A percentile compares a stretch with the other conserved stretches of the same genome.
Conservation (phyloP, 495 filamentous ascomycete species). For the Tetracladium setigerum region DNA sequence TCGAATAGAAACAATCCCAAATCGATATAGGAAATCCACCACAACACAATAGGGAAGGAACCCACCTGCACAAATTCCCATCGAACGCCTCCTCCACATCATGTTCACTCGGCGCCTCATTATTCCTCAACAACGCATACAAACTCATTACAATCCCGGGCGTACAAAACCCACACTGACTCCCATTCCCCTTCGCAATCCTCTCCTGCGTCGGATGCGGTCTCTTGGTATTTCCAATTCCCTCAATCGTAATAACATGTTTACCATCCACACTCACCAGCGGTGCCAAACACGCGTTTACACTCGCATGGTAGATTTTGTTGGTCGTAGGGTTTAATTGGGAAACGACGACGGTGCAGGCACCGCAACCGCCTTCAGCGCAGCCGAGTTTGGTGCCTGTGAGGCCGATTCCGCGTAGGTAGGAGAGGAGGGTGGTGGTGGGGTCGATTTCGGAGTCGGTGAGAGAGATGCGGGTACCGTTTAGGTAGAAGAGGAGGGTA, state of each 20-base stretch:
- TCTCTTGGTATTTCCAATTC: slow-evolving; percentile 82
- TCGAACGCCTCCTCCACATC: slow-evolving; percentile 88
- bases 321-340: slow-evolving; percentile 89
- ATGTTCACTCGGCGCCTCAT: slow-evolving; percentile 56
- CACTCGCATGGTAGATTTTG: slow-evolving; percentile 67
- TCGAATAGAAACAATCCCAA: too few relatives aligned
- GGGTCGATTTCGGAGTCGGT: slow-evolving; percentile 53
- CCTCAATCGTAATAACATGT: slow-evolving; percentile 96
- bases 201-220: slow-evolving; percentile 92
- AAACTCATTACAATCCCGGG: slow-evolving; percentile 97
- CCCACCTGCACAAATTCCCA: slow-evolving; percentile 71
- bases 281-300: slow-evolving; percentile 92
- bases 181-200: slow-evolving; percentile 66
- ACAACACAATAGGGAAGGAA: too few relatives aligned
- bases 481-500: slow-evolving; percentile 81
- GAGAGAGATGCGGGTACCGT: slow-evolving; percentile 83
- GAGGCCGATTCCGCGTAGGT: slow-evolving; percentile 78
- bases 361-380: slow-evolving; percentile 93
- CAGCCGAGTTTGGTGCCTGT: slow-evolving; percentile 75
- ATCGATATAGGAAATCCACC: too few relatives aligned
- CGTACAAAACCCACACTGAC: slow-evolving; percentile 81
- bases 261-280: slow-evolving; percentile 92
- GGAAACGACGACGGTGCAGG: slow-evolving; percentile 92
- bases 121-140: slow-evolving; percentile 76
- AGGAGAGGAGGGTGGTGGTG: slow-evolving; percentile 88